A percentile compares a stretch with the other conserved stretches of the same genome.
These are phyloP conservation scores for Pachysandra terminalis DNA, from an alignment of 164 flowering plant species.

Conservation along the genomic window DNA sequence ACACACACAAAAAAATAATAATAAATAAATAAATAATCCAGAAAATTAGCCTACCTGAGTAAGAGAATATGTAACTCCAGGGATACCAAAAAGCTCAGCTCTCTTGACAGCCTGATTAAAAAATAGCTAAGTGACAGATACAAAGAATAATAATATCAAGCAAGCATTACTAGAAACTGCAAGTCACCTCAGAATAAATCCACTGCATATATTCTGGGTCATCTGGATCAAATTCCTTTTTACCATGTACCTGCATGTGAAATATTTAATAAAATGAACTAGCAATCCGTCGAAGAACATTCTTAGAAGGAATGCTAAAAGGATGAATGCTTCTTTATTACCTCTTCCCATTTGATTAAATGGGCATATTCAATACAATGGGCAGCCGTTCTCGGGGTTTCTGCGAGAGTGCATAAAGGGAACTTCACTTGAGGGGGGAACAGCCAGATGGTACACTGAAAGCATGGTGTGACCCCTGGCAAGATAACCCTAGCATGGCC, in stretches of 20 bases:
- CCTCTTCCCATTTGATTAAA: conserved; percentile 95
- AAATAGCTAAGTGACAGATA: conserved; percentile 1
- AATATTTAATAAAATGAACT: not conserved
- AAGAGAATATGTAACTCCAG: conserved; percentile 86
- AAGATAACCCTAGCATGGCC: conserved; percentile 96
- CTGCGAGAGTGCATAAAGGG: conserved; percentile 95
- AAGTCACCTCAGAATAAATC: conserved; percentile 78
- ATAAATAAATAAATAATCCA: too few relatives aligned
- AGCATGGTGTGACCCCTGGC: conserved; percentile 93
- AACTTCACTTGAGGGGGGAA: conserved; percentile 99
- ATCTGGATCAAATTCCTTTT: conserved; percentile 89
- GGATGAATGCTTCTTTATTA: conserved; percentile 20
- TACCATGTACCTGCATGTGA: conserved; percentile 70
- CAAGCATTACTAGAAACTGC: not conserved
- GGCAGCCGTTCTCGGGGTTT: conserved; percentile 96
- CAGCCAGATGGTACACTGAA: conserved; percentile 98
- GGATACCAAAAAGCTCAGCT: conserved; percentile 95
- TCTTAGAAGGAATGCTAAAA: not conserved
- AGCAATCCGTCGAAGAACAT: not conserved
- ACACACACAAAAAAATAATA: too few relatives aligned
- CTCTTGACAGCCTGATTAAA: conserved; percentile 77
- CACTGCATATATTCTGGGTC: conserved; percentile 95
- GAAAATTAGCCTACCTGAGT: conserved; percentile 60
- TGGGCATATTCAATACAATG: conserved; percentile 98
- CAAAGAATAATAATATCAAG: not conserved